phyloP scores from a whole-genome alignment of 2,329 filamentous ascomycete genomes.

The Penicillium sp. region DNA sequence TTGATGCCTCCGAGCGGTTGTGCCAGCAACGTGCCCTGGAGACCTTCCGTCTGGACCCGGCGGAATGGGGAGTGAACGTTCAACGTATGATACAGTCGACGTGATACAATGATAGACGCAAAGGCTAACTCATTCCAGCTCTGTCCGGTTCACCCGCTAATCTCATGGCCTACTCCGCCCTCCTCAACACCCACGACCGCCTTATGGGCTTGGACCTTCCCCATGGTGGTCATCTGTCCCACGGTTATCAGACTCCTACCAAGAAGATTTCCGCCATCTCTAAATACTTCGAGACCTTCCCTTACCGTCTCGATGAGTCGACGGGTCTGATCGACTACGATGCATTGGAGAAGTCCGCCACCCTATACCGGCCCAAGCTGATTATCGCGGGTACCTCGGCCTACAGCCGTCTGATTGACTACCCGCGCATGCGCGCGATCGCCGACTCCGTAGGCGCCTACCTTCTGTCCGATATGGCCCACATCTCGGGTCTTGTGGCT shows the following conservation, averaged over 20 bases:
- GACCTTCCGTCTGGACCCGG: slow-evolving; percentile 77
- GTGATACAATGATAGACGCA: slow-evolving; percentile 9
- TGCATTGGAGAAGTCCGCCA: slow-evolving; percentile 81
- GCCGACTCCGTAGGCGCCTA: slow-evolving; percentile 92
- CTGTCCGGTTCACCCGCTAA: slow-evolving; percentile 77
- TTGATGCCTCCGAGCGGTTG: slow-evolving; percentile 82
- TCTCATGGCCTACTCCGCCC: slow-evolving; percentile 84
- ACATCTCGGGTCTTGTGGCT: slow-evolving; percentile 94
- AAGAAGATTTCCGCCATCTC: slow-evolving; percentile 98
- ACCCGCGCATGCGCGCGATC: slow-evolving; percentile 92
- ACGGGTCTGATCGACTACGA: slow-evolving; percentile 98
- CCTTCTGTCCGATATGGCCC: slow-evolving; percentile 95
- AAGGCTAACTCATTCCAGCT: slow-evolving; percentile 50
- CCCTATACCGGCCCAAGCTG: slow-evolving; percentile 92
- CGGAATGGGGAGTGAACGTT: slow-evolving; percentile 96
- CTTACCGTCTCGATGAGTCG: slow-evolving; percentile 73
- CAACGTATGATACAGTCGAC: slow-evolving; percentile 60
- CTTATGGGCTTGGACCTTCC: slow-evolving; percentile 96
- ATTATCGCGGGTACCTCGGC: slow-evolving; percentile 95
- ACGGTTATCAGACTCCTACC: slow-evolving; percentile 94
- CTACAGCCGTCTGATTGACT: slow-evolving; percentile 98
- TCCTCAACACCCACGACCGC: slow-evolving; percentile 92
- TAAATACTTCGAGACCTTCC: slow-evolving; percentile 98
- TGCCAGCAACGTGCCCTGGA: slow-evolving; percentile 89
- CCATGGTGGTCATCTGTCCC: slow-evolving; percentile 90